Base-by-base conservation (phyloP, 805 yeast genomes). In the Dipodascus albidus region DNA sequence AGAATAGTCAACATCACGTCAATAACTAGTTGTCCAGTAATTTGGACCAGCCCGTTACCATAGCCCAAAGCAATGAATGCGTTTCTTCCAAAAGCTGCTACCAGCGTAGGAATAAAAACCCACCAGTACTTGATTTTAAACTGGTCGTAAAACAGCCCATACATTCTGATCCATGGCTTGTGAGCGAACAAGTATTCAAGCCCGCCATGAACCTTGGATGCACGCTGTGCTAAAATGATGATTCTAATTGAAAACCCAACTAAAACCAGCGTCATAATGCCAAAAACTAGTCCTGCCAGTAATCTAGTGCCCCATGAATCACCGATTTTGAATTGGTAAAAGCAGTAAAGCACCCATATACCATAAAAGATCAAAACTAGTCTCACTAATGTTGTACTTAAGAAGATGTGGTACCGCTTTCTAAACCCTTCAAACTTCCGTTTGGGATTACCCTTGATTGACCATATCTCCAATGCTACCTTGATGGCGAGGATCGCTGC, bases 61-160 rank as follows among this genome's bases (percentile, higher is more conserved):
- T 64, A 59, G 3, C 64, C 70, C 2, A 67, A 59, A 1, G 66
- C 69, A 51, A 66, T 56, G 48, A 67, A 64, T 19, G 70, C 68
- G 50, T 63, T 64, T 35, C 67, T 56, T 19, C 59, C 62, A 53
- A 66, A 59, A 6, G 64, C 54, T 1, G 62, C 63, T 11, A 50
- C 44, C 20, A 64, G 35, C 8, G 57, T 47, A 6, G 60, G 54
- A 3, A 67, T 56, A 50, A 67, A 66, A 47, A 62, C 61, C 69
- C 69, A 67, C 70, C 70, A 67, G 54, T 56, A 64, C 44, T 55
- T 51, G 35, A 63, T 58, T 50, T 60, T 58, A 54, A 62, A 67
- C 54, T 64, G 66, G 53, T 65, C 66, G 53, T 67, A 66, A 49
- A 67, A 62, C 15, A 67, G 62, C 3, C 70, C 70, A 51, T 64